Conservation (phyloP, 768 basidiomycete genomes). For the Sarcomyxa edulis region DNA sequence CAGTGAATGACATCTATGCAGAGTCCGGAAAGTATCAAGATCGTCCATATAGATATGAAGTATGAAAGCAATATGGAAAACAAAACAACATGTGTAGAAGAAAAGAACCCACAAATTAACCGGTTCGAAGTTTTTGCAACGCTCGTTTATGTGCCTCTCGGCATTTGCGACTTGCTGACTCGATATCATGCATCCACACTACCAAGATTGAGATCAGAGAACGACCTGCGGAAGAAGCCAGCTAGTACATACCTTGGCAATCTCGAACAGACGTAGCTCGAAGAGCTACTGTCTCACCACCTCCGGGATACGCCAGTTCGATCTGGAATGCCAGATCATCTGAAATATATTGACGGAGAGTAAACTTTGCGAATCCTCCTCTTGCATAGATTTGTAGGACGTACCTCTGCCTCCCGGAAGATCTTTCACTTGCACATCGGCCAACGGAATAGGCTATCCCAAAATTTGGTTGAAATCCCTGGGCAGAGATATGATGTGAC, state of each 20-base stretch:
- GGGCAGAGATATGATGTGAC: background rate
- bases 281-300: constrained; percentile 64
- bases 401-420: constrained; percentile 45
- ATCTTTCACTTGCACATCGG: constrained; percentile 57
- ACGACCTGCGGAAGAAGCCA: background rate
- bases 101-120: too few species aligned
- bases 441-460: constrained; percentile 66
- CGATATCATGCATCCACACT: constrained; percentile 34
- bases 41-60: too few species aligned
- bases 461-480: background rate
- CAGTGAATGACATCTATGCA: too few species aligned
- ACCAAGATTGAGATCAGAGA: background rate
- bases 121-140: background rate
- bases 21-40: too few species aligned
- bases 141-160: constrained; percentile 41
- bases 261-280: constrained; percentile 55
- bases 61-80: too few species aligned
- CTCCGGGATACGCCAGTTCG: constrained; percentile 61
- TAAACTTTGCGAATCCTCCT: too few species aligned
- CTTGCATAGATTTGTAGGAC: constrained; percentile 9
- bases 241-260: constrained; percentile 44
- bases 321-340: constrained; percentile 71
- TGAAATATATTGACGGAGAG: constrained; percentile 26
- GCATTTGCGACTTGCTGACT: constrained; percentile 35
- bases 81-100: too few species aligned